phyloP scores from a whole-genome alignment of 2,329 filamentous ascomycete genomes.

The Xylariaceae sp. region DNA sequence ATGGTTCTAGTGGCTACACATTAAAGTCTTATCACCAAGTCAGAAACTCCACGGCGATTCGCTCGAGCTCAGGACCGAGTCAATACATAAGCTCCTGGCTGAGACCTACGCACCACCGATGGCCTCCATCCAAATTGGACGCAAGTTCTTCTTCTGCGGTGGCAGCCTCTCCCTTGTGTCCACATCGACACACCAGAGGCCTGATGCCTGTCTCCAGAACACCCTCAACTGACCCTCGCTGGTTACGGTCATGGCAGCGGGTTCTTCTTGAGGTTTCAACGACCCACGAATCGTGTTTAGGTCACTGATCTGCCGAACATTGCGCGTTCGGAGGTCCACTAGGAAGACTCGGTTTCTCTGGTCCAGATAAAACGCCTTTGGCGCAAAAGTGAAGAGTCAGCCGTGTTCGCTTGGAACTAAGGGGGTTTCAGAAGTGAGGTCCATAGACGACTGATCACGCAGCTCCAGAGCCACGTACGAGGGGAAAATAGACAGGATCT shows the following conservation, averaged over 20 bases:
- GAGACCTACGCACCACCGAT: background rate
- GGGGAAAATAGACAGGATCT: too few relatives aligned
- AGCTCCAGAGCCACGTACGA: too few relatives aligned
- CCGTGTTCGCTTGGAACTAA: too few relatives aligned
- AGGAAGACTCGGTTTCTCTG: conserved; percentile 2
- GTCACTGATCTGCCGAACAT: conserved; percentile 3
- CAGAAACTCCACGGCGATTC: too few relatives aligned
- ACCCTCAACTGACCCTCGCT: background rate
- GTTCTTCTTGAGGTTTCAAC: conserved; percentile 3
- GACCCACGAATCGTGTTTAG: conserved; percentile 4
- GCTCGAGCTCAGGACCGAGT: too few relatives aligned
- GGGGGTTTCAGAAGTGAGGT: too few relatives aligned
- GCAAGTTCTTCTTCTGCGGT: conserved; percentile 1
- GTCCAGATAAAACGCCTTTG: conserved; percentile 3
- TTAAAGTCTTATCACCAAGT: too few relatives aligned
- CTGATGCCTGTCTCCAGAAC: conserved; percentile 3
- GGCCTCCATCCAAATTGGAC: conserved; percentile 1
- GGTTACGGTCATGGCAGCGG: background rate
- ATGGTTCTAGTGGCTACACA: too few relatives aligned
- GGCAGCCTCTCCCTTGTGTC: background rate
- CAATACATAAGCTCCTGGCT: too few relatives aligned
- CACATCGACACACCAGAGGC: conserved; percentile 1
- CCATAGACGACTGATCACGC: too few relatives aligned
- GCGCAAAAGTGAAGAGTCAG: too few relatives aligned
- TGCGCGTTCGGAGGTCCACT: conserved; percentile 3